These are phyloP conservation scores for Beauveria medogensis DNA, from an alignment of 2,329 filamentous ascomycete genomes.

Conservation along the genomic window DNA sequence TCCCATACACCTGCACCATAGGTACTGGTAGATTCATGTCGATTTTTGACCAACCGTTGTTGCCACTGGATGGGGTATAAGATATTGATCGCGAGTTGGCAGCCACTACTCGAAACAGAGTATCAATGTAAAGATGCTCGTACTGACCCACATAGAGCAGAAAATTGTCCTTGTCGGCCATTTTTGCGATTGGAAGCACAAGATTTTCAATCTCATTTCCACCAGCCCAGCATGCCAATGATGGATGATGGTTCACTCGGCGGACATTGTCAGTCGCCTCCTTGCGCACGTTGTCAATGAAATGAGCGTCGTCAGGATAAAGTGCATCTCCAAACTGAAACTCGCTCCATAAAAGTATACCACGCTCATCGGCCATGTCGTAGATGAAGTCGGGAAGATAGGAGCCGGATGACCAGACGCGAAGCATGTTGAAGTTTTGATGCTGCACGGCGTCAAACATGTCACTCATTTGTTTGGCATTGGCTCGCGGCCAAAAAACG, in stretches of 20 bases:
- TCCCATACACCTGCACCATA: slow-evolving; percentile 8
- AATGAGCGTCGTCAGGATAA: slow-evolving; percentile 46
- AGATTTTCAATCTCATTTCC: slow-evolving; percentile 54
- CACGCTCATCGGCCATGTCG: slow-evolving; percentile 53
- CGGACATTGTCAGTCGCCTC: slow-evolving; percentile 54
- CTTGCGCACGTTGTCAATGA: slow-evolving; percentile 45
- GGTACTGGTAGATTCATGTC: slow-evolving; percentile 4
- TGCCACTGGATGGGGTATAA: slow-evolving; percentile 9
- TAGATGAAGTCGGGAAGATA: slow-evolving; percentile 56
- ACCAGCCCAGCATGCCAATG: slow-evolving; percentile 44
- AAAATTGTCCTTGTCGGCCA: background rate
- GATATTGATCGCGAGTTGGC: slow-evolving; percentile 8
- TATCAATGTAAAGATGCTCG: slow-evolving; percentile 8
- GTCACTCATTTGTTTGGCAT: slow-evolving; percentile 38
- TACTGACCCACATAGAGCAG: slow-evolving; percentile 4
- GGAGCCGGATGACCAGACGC: slow-evolving; percentile 52
- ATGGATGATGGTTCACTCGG: slow-evolving; percentile 53
- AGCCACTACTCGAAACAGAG: slow-evolving; percentile 3
- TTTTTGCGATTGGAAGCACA: slow-evolving; percentile 28
- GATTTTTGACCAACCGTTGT: slow-evolving; percentile 8
- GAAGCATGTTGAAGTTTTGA: slow-evolving; percentile 54
- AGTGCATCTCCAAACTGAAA: slow-evolving; percentile 55
- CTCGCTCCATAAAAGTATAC: slow-evolving; percentile 54
- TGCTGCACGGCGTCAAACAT: slow-evolving; percentile 42
- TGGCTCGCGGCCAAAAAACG: slow-evolving; percentile 55